These are phyloP conservation scores for Aspergillus bridgeri DNA, from an alignment of 495 filamentous ascomycete species.

Conservation along the genomic window DNA sequence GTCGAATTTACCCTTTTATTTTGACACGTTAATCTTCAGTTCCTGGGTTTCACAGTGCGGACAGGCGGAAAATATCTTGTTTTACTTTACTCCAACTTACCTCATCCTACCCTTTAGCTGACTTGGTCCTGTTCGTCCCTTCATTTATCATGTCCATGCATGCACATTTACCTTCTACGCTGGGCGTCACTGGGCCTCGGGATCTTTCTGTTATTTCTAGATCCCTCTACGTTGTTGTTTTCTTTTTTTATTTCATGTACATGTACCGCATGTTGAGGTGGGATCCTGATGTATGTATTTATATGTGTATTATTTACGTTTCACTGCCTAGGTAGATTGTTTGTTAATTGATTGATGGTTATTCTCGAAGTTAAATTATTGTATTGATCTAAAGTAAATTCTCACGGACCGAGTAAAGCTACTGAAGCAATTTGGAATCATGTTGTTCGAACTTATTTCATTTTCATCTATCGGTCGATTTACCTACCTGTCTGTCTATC, in stretches of 20 bases:
- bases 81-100: too few relatives aligned
- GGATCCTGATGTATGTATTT: not conserved
- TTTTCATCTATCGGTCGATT: too few relatives aligned
- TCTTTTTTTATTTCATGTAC: not conserved
- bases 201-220: not conserved
- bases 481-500: not conserved
- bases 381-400: too few relatives aligned
- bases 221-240: not conserved
- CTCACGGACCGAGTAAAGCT: too few relatives aligned
- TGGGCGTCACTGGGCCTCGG: not conserved
- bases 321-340: too few relatives aligned
- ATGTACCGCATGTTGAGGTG: not conserved
- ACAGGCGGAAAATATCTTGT: too few relatives aligned
- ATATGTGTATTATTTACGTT: not conserved
- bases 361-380: too few relatives aligned
- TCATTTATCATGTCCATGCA: not conserved
- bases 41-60: too few relatives aligned
- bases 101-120: not conserved
- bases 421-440: too few relatives aligned
- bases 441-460: too few relatives aligned
- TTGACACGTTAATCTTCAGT: too few relatives aligned
- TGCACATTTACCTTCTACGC: not conserved
- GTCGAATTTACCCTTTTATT: not conserved
- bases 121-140: not conserved
- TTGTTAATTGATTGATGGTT: too few relatives aligned